Base-by-base conservation (phyloP, 2,329 filamentous ascomycete species). In the Curvularia verruculosa region DNA sequence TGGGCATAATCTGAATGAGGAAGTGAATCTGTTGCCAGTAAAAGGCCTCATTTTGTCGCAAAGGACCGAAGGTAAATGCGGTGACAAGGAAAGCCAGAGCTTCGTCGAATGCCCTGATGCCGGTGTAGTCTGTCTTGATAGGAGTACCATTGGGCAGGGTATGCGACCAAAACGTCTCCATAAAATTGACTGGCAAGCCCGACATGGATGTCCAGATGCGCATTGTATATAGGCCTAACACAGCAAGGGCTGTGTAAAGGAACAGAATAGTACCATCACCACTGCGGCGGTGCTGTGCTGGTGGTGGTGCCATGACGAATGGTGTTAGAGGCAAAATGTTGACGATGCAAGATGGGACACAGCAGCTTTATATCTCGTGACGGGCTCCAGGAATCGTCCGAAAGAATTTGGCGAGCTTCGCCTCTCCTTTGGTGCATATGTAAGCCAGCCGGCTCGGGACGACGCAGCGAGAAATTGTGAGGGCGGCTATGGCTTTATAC, bases 21-120 rank as follows among this genome's bases (percentile, higher is more conserved):
- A 66, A 66, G 21, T 66, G 62, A 1, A 66, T 39, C 9, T 63
- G 60, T 34, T 63, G 61, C 64, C 61, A 65, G 12, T 61, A 64
- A 13, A 53, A 63, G 1, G 56, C 15, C 48, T 66, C 61, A 12
- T 61, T 61, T 54, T 52, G 61, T 26, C 45, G 28, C 8, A 54
- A 47, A 18, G 61, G 31, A 13, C 61, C 64, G 13, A 52, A 31
- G 1, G 65, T 1, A 15, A 66, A 66, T 1, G 61, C 64, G 29
- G 58, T 24, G 5, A 63, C 60, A 18, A 65, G 43, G 19, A 65
- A 52, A 19, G 58, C 41, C 3, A 66, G 36, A 5, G 18, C 41
- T 15, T 58, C 39, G 36, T 66, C 64, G 5, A 66, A 12, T 2
- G 19, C 23, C 9, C n/a, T 10, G 4, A 65, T 43, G 15, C 64